Conservation (phyloP, 306 rosid species). For the Crataegus laevigata region DNA sequence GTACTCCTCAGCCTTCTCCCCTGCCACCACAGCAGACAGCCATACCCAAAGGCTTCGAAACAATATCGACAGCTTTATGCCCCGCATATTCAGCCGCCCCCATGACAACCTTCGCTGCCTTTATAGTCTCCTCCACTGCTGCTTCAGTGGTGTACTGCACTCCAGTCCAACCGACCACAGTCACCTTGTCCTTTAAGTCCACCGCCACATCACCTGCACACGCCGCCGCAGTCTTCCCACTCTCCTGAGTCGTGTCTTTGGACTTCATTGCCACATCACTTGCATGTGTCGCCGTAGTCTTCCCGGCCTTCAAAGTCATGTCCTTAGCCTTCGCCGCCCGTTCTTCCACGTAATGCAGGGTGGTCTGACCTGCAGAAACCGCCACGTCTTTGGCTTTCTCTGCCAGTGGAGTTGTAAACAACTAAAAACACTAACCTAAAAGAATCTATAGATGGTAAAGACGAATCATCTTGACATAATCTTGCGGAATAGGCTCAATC, state of each 20-base stretch:
- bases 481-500: too few relatives aligned
- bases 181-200: conserved; percentile 50
- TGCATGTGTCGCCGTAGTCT: conserved; percentile 30
- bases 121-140: conserved; percentile 56
- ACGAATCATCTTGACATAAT: too few relatives aligned
- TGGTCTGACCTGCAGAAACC: conserved; percentile 20
- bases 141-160: conserved; percentile 45
- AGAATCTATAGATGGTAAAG: too few relatives aligned
- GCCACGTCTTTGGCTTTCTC: conserved; percentile 25
- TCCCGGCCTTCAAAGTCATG: conserved; percentile 27
- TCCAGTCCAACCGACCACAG: conserved; percentile 57
- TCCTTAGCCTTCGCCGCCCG: conserved; percentile 33
- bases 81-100: conserved; percentile 53
- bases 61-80: conserved; percentile 41
- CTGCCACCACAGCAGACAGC: conserved; percentile 43
- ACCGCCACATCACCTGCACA: conserved; percentile 36
- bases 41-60: conserved; percentile 32
- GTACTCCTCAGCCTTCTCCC: conserved; percentile 58
- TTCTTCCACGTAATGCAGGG: conserved; percentile 14
- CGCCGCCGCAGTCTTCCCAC: conserved; percentile 30
- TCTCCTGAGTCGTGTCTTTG: conserved; percentile 29
- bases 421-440: too few relatives aligned
- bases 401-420: conserved; percentile 10
- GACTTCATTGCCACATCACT: conserved; percentile 32
- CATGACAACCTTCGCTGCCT: conserved; percentile 31